Evolutionary conservation across 2,329 filamentous ascomycete genomes (phyloP).

Genomic region (Microcyclosporella mali): DNA sequence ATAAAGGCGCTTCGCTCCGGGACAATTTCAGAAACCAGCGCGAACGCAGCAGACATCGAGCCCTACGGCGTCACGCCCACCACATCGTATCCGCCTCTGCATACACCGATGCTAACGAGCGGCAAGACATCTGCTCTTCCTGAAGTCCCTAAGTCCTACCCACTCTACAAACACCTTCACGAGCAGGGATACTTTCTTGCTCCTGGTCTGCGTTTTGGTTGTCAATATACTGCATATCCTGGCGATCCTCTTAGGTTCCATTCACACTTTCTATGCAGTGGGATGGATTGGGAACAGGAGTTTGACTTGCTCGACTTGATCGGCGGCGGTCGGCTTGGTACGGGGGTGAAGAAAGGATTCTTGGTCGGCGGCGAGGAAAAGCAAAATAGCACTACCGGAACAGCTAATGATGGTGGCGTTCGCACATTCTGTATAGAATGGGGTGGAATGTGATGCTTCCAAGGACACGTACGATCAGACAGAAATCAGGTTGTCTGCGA

Average conservation of each 20-base stretch:
- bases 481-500: too few relatives aligned
- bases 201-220: constrained; percentile 88
- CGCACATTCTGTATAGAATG: constrained; percentile 84
- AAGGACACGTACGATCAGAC: too few relatives aligned
- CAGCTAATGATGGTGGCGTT: constrained; percentile 31
- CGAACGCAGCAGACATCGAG: constrained; percentile 8
- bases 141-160: constrained; percentile 52
- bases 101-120: constrained; percentile 5
- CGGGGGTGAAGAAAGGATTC: constrained; percentile 93
- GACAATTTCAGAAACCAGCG: constrained; percentile 12
- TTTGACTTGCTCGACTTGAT: constrained; percentile 80
- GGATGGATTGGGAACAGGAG: constrained; percentile 79
- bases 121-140: constrained; percentile 27
- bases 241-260: constrained; percentile 93
- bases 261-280: constrained; percentile 85
- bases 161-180: constrained; percentile 76
- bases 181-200: constrained; percentile 76
- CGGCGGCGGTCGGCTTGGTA: constrained; percentile 78
- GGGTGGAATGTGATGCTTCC: constrained; percentile 68
- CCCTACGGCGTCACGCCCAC: constrained; percentile 42
- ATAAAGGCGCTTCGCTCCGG: constrained; percentile 8
- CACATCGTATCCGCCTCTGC: constrained; percentile 43
- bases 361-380: constrained; percentile 66
- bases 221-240: constrained; percentile 89
- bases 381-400: constrained; percentile 20